A percentile compares a stretch with the other conserved stretches of the same genome.
phyloP scores from a whole-genome alignment of 441 rosid species.

The Raphanus hybrid region DNA sequence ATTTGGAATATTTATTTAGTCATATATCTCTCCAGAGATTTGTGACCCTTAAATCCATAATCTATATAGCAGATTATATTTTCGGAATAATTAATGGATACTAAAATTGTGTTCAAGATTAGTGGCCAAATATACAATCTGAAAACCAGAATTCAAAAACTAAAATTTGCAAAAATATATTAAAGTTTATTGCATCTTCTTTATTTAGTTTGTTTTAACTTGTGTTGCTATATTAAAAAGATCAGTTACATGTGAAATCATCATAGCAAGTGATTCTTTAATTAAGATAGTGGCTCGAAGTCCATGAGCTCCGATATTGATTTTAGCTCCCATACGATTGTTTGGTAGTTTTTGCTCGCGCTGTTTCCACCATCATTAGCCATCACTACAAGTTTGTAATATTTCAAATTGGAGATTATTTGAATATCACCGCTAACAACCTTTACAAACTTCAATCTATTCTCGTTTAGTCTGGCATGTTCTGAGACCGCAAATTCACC shows the following conservation, averaged over 20 bases:
- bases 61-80: not conserved
- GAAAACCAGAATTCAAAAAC: not conserved
- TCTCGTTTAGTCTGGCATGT: slow-evolving; percentile 36
- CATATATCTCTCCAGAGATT: too few relatives aligned
- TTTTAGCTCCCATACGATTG: slow-evolving; percentile 63
- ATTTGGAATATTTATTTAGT: too few relatives aligned
- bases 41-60: too few relatives aligned
- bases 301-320: slow-evolving; percentile 49
- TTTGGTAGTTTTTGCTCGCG: slow-evolving; percentile 45
- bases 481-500: slow-evolving; percentile 55
- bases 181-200: not conserved
- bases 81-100: not conserved
- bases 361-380: slow-evolving; percentile 30
- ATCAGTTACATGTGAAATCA: not conserved
- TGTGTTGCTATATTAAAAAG: not conserved
- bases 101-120: not conserved
- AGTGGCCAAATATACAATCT: not conserved
- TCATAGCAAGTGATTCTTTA: not conserved
- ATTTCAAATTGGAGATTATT: slow-evolving; percentile 53
- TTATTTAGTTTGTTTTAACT: not conserved
- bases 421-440: slow-evolving; percentile 58
- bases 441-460: slow-evolving; percentile 40
- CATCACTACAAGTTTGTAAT: slow-evolving; percentile 50
- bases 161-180: not conserved
- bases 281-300: slow-evolving; percentile 39